phyloP scores from a whole-genome alignment of 371 early-diverging fungal genomes.

The Zopfochytrium polystomum region DNA sequence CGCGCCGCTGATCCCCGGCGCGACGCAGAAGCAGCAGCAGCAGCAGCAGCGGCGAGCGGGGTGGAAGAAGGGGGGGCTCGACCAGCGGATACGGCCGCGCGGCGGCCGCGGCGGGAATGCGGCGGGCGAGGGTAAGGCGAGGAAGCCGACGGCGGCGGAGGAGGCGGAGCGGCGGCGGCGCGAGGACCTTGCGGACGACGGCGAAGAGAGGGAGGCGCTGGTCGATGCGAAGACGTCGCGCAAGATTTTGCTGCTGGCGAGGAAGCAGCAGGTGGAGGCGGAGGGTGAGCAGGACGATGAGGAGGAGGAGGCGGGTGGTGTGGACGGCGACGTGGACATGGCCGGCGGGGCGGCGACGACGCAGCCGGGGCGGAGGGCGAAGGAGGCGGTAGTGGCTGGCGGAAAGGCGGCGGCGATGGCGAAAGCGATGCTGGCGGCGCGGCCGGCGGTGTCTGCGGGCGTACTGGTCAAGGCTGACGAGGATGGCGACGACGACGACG shows the following conservation, averaged over 20 bases:
- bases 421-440: background rate
- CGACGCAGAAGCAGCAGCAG: background rate
- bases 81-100: too few relatives aligned
- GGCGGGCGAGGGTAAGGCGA: background rate
- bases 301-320: too few relatives aligned
- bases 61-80: too few relatives aligned
- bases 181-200: constrained; percentile 13
- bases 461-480: background rate
- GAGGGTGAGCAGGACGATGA: constrained; percentile 31
- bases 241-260: constrained; percentile 82
- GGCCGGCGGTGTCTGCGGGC: too few relatives aligned
- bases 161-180: background rate
- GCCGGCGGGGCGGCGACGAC: constrained; percentile 17
- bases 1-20: constrained; percentile 11
- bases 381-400: background rate
- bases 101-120: background rate
- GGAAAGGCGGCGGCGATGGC: background rate
- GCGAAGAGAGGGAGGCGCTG: constrained; percentile 46
- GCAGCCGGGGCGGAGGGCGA: background rate
- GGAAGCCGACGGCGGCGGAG: background rate
- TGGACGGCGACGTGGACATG: too few relatives aligned
- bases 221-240: constrained; percentile 86
- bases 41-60: background rate
- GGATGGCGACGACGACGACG: constrained; percentile 14
- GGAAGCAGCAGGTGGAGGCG: constrained; percentile 89